Base-by-base conservation (phyloP, 2,329 filamentous ascomycete species). In the Scedosporium dehoogii region DNA sequence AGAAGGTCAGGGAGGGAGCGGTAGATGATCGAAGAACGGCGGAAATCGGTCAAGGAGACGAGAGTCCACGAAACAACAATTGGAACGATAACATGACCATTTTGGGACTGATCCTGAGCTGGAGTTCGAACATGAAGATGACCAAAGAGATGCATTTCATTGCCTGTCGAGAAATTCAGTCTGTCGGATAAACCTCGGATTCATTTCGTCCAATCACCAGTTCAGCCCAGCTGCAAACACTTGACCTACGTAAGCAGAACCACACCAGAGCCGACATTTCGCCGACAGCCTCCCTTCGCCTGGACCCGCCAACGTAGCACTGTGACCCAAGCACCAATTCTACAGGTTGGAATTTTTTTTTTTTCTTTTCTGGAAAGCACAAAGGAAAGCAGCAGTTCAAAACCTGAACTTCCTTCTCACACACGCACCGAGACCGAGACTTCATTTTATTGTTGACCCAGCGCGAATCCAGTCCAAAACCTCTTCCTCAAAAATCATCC, bases 331-430 rank as follows among this genome's bases (percentile, higher is more conserved):
- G 44, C 27, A 53, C 44, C 46, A 61, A 56, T 61, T 41, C 53
- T 42, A 51, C 25, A 56, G 59, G 46, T 51, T 29, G 59, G 48
- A 55, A 55, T 55, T 56, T 61, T 38, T 38, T 38, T 29, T 38
- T 38, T 14, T 38, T 38, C 33, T 61, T 61, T 61, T 56, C 44
- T 27, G 29, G 42, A 61, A 51, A 55, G 48, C 59, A 61, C 59
- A 61, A 61, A 60, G 59, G 23, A 56, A 58, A 51, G 42, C 23
- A 60, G 27, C 46, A 60, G 29, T n/a, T 41, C 59, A 61, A 61
- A 61, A 61, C 59, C 59, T 56, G 59, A 48, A 42, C 59, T 56
- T 42, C 51, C 44, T 23, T 48, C 44, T n/a, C 41, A 53, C 42
- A 53, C 59, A 60, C 59, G 59, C 44, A 51, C 25, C 59, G 21